Evolutionary conservation across 1,284 basidiomycete species (phyloP), one percentile per base, ranked within the genome.

Genomic region (Thelephora terrestris): DNA sequence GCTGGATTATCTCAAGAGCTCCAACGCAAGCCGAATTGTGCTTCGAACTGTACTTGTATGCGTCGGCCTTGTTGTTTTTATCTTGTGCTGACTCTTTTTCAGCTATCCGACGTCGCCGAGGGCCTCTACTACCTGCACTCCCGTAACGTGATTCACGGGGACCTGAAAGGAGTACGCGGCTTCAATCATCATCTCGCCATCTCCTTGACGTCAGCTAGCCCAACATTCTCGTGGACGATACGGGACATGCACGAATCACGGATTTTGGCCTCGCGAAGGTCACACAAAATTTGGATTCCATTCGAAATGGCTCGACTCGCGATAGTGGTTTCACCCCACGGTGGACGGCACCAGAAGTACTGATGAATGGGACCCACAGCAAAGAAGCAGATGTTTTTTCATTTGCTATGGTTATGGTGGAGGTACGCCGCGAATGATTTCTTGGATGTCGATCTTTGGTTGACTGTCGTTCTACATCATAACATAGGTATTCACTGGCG

Each of bases 81-180:
- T 27, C 25, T 9, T 9, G 9, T 9, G 4, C 25, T 27, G 9
- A 27, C 25, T 27, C 25, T 39, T 16, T 7, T 18, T 39, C 35
- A 37, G 20, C 16, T 37, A 37, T 4, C 5, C n/a, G n/a, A n/a
- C n/a, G n/a, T n/a, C 7, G 37, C 37, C 9, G 37, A 39, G 23
- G 37, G 37, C 17, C 37, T 39, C 21, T 18, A 9, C 17, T 39
- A 39, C 21, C 37, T 39, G 9, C 37, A 39, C 37, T 39, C 37
- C 18, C n/a, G 17, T 9, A 88, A 77, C n/a, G n/a, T n/a, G n/a
- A n/a, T n/a, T n/a, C n/a, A n/a, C n/a, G n/a, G n/a, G n/a, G n/a
- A n/a, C n/a, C 74, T 74, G 42, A 79, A 61, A 23, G 77, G 76
- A 37, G 73, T 71, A 46, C 83, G 77, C 9, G 25, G 25, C 9